Evolutionary conservation across 2,329 filamentous ascomycete species (phyloP).

Genomic region (Microdochium nivale): DNA sequence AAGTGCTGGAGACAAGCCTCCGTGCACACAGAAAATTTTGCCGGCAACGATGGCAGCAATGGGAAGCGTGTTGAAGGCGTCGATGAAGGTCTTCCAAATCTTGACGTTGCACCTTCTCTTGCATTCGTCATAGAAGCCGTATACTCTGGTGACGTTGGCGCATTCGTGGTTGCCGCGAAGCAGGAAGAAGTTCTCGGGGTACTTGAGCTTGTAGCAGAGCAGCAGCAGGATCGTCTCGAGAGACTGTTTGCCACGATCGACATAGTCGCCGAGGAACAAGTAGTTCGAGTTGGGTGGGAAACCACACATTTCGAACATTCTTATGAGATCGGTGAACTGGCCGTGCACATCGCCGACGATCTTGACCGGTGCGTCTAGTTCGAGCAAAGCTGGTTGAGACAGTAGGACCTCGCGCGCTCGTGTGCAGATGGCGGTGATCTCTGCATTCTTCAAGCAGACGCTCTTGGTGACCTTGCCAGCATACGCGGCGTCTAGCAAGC

Average conservation of each 20-base stretch:
- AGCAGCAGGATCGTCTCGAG: slow-evolving; percentile 89
- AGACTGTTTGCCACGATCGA: slow-evolving; percentile 92
- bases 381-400: slow-evolving; percentile 83
- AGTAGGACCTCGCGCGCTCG: slow-evolving; percentile 83
- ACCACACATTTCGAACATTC: slow-evolving; percentile 98
- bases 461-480: slow-evolving; percentile 96
- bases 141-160: slow-evolving; percentile 90
- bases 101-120: slow-evolving; percentile 95
- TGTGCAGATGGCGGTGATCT: slow-evolving; percentile 89
- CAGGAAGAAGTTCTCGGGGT: slow-evolving; percentile 94
- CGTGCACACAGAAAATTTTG: slow-evolving; percentile 97
- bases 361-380: slow-evolving; percentile 91
- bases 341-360: slow-evolving; percentile 96
- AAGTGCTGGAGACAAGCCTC: slow-evolving; percentile 83
- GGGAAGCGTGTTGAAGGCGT: slow-evolving; percentile 91
- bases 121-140: slow-evolving; percentile 97
- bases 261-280: slow-evolving; percentile 91
- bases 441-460: slow-evolving; percentile 93
- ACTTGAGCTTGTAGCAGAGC: slow-evolving; percentile 95
- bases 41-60: slow-evolving; percentile 95
- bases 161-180: slow-evolving; percentile 94
- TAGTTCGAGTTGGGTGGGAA: slow-evolving; percentile 91
- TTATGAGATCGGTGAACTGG: slow-evolving; percentile 91
- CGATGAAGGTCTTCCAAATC: slow-evolving; percentile 96
- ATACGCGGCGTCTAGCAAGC: slow-evolving; percentile 88